Conservation (phyloP, 495 filamentous ascomycete species). For the Xylaria cubensis region DNA sequence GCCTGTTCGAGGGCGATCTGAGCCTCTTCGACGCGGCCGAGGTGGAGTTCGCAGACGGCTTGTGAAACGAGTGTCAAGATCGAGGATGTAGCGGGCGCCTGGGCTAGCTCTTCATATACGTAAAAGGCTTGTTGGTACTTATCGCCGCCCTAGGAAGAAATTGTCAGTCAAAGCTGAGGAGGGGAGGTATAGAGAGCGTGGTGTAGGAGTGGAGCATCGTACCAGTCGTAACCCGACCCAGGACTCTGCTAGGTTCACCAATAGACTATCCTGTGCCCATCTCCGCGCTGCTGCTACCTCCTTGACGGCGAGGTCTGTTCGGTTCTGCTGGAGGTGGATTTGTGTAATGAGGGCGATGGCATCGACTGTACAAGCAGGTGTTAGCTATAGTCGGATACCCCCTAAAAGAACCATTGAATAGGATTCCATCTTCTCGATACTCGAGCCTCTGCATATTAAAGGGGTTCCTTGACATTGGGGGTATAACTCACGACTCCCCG, state of each 20-base stretch:
- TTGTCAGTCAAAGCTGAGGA: constrained; percentile 5
- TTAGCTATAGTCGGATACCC: background rate
- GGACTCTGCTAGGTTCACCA: constrained; percentile 93
- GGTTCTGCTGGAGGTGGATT: constrained; percentile 90
- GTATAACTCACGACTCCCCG: constrained; percentile 81
- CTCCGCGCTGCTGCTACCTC: constrained; percentile 87
- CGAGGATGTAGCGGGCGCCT: constrained; percentile 75
- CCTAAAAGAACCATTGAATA: constrained; percentile 20
- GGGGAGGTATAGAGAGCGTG: background rate
- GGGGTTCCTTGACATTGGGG: background rate
- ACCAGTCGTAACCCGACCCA: constrained; percentile 93
- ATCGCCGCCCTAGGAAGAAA: constrained; percentile 75
- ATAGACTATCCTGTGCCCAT: constrained; percentile 93
- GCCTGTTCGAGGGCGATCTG: constrained; percentile 85
- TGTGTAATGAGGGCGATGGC: constrained; percentile 80
- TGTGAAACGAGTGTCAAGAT: constrained; percentile 77
- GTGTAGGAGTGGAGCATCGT: constrained; percentile 44
- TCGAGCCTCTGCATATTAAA: background rate
- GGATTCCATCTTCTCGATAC: background rate
- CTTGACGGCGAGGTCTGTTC: constrained; percentile 86
- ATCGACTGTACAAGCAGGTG: constrained; percentile 49
- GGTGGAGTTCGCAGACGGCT: constrained; percentile 89
- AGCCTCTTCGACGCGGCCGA: constrained; percentile 88
- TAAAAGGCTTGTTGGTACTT: constrained; percentile 98
- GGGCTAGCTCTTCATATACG: constrained; percentile 96